Percentiles rank a stretch among this genome's conserved stretches.
These are phyloP conservation scores for Pseudocercospora crystallina DNA, from an alignment of 2,329 filamentous ascomycete genomes.

Conservation along the genomic window DNA sequence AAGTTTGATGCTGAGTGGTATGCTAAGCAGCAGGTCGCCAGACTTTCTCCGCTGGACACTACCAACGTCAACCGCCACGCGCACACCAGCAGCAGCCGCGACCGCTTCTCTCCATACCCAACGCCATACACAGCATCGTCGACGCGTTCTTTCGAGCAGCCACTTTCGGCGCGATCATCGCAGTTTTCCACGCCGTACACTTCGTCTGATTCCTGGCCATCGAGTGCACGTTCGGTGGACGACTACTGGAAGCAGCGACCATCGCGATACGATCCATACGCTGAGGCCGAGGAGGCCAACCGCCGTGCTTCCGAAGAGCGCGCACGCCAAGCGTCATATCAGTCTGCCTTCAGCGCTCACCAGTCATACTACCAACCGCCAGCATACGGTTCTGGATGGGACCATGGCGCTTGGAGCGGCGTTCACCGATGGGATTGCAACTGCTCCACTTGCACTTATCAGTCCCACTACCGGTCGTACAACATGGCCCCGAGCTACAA, in stretches of 20 bases:
- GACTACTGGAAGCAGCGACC: conserved; percentile 36
- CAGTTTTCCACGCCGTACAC: conserved; percentile 35
- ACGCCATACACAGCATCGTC: conserved; percentile 33
- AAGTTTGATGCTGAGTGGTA: conserved; percentile 54
- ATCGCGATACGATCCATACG: conserved; percentile 29
- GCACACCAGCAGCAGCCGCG: conserved; percentile 44
- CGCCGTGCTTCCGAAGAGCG: conserved; percentile 34
- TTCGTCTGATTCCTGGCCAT: conserved; percentile 34
- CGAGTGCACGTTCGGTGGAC: conserved; percentile 31
- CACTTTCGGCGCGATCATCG: conserved; percentile 32
- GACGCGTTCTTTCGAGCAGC: conserved; percentile 27
- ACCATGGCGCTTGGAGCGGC: conserved; percentile 33
- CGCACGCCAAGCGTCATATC: conserved; percentile 32
- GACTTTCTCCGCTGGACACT: conserved; percentile 64
- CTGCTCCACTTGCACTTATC: conserved; percentile 36
- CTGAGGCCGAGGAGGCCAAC: conserved; percentile 32
- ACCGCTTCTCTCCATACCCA: conserved; percentile 42
- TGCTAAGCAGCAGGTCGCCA: conserved; percentile 34
- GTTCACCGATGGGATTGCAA: conserved; percentile 37
- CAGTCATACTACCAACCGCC: conserved; percentile 30
- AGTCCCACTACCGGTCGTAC: conserved; percentile 37
- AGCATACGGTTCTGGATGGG: conserved; percentile 34
- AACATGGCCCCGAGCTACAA: conserved; percentile 33
- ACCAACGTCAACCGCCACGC: conserved; percentile 55
- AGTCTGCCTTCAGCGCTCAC: conserved; percentile 28